These are phyloP conservation scores for Yamadazyma songkhlaensis DNA, from an alignment of 1,139 yeast genomes.

Conservation along the genomic window DNA sequence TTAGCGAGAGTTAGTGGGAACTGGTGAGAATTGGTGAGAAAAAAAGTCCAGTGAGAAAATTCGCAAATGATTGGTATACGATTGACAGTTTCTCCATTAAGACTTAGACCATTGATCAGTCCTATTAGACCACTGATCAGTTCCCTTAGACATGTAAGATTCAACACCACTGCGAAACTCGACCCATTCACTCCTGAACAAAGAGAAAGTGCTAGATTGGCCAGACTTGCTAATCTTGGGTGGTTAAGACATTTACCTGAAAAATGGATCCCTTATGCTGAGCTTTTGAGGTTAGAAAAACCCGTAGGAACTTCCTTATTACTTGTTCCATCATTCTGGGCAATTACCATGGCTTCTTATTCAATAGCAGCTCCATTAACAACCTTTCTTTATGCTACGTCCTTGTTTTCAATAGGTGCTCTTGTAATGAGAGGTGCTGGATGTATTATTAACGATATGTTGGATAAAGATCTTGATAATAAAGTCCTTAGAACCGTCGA, in stretches of 20 bases:
- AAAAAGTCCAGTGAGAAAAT: background rate
- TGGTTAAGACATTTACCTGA: constrained; percentile 64
- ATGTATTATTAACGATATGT: constrained; percentile 88
- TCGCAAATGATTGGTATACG: constrained; percentile 1
- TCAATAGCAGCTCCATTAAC: constrained; percentile 65
- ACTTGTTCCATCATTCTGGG: constrained; percentile 78
- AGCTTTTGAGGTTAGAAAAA: constrained; percentile 84
- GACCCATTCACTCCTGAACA: constrained; percentile 50
- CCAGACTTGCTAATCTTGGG: constrained; percentile 59
- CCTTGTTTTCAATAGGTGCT: constrained; percentile 80
- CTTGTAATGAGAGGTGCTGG: constrained; percentile 97
- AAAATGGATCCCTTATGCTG: constrained; percentile 83
- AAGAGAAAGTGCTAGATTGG: constrained; percentile 52
- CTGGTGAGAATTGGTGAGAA: no score
- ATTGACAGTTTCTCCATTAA: background rate
- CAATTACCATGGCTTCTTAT: constrained; percentile 82
- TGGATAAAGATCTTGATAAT: constrained; percentile 78
- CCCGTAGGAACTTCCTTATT: constrained; percentile 91
- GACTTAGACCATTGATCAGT: no score
- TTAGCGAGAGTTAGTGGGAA: no score
- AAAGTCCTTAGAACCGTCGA: constrained; percentile 85
- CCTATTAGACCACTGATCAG: background rate
- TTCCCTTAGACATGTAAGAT: background rate
- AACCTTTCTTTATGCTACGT: constrained; percentile 47
- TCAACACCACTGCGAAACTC: background rate